phyloP scores from a whole-genome alignment of 2,329 filamentous ascomycete genomes.

The Ophiostoma pallidulum region DNA sequence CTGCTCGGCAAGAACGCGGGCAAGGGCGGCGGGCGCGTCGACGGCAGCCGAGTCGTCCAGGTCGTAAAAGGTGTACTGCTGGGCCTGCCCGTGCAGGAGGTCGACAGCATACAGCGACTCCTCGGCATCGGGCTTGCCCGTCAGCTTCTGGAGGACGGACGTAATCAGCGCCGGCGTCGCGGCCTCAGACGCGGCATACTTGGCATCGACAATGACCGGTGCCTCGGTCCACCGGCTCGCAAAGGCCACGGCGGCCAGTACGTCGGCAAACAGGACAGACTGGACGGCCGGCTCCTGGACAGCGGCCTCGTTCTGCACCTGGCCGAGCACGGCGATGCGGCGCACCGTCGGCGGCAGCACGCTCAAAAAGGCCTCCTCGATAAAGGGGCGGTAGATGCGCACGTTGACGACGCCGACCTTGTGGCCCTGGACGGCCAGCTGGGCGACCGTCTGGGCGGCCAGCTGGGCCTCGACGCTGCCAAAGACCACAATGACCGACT shows the following conservation, averaged over 20 bases:
- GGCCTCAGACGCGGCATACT: constrained; percentile 65
- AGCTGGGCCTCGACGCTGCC: constrained; percentile 86
- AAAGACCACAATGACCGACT: constrained; percentile 82
- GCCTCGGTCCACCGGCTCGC: constrained; percentile 48
- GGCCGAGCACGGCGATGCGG: constrained; percentile 77
- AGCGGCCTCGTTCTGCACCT: constrained; percentile 65
- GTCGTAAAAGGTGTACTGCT: constrained; percentile 94
- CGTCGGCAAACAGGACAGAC: constrained; percentile 87
- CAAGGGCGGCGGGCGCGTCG: constrained; percentile 52
- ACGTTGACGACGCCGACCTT: constrained; percentile 86
- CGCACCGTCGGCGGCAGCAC: constrained; percentile 65
- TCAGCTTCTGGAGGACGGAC: constrained; percentile 39
- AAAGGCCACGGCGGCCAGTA: constrained; percentile 76
- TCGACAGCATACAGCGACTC: constrained; percentile 34
- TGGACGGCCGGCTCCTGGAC: constrained; percentile 67
- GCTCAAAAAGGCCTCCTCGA: constrained; percentile 86
- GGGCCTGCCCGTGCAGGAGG: constrained; percentile 41
- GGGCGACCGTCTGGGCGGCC: constrained; percentile 67
- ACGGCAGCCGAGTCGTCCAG: constrained; percentile 62
- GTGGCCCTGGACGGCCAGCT: constrained; percentile 61
- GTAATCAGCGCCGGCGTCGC: constrained; percentile 48
- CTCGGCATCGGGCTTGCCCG: constrained; percentile 32
- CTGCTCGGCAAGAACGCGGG: constrained; percentile 59
- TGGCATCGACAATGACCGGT: constrained; percentile 68
- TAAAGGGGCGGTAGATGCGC: constrained; percentile 87